A percentile compares a stretch with the other conserved stretches of the same genome.
phyloP scores from a whole-genome alignment of 73 alveolate genomes.

The Durusdinium trenchii region DNA sequence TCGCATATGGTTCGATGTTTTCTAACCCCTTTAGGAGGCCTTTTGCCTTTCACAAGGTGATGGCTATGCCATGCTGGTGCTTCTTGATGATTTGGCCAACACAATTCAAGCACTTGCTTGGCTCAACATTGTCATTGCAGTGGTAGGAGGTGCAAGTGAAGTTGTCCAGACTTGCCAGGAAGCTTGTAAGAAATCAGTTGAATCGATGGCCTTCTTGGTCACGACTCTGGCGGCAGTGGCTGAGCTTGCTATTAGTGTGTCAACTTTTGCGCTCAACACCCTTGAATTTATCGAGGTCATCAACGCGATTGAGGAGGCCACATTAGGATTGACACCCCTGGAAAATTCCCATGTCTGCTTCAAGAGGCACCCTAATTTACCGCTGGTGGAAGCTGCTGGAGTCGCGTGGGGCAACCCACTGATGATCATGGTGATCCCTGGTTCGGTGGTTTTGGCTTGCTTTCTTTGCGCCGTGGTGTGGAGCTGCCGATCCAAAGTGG shows the following conservation, averaged over 20 bases:
- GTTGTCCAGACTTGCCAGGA: background rate
- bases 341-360: background rate
- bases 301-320: background rate
- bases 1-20: no score
- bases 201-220: background rate
- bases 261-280: background rate
- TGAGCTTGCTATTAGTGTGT: background rate
- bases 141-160: background rate
- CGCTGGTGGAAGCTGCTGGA: background rate
- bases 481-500: no score
- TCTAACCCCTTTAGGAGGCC: background rate
- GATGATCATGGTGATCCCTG: no score
- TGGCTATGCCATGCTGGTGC: background rate
- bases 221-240: background rate
- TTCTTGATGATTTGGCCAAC: background rate
- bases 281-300: background rate
- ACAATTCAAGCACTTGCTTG: background rate
- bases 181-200: background rate
- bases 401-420: no score
- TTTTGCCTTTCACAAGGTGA: background rate
- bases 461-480: no score
- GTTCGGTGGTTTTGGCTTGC: no score
- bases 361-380: background rate
- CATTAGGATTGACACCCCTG: background rate
- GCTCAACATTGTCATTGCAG: background rate